Conservation (phyloP, 2,329 filamentous ascomycete species). For the Drechmeria coniospora region DNA sequence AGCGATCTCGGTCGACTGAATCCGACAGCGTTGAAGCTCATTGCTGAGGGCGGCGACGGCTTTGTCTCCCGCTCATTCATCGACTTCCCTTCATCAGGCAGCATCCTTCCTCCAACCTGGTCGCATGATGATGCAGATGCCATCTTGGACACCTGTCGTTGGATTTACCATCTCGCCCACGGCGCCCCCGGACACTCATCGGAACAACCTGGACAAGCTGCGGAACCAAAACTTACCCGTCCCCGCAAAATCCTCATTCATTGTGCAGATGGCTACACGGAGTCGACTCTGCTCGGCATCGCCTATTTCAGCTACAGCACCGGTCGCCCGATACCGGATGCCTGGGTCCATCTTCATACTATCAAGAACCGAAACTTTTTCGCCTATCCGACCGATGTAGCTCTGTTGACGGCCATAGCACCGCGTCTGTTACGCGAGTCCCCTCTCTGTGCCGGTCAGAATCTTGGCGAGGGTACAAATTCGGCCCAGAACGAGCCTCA, state of each 20-base stretch:
- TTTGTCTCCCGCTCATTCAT: constrained; percentile 17
- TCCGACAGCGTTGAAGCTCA: constrained; percentile 44
- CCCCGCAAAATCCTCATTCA: constrained; percentile 71
- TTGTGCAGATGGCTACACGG: constrained; percentile 91
- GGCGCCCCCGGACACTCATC: too few relatives aligned
- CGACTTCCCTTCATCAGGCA: constrained; percentile 94
- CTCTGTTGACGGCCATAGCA: constrained; percentile 62
- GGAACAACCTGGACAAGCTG: too few relatives aligned
- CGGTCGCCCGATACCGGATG: constrained; percentile 62
- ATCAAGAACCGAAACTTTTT: constrained; percentile 84
- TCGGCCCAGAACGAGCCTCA: constrained; percentile 46
- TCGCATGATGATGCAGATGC: constrained; percentile 71
- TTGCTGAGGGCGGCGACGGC: constrained; percentile 40
- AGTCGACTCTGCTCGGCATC: constrained; percentile 75
- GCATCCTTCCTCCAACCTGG: constrained; percentile 71
- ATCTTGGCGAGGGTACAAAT: constrained; percentile 35
- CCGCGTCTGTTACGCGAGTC: constrained; percentile 60
- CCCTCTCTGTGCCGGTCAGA: constrained; percentile 34
- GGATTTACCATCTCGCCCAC: constrained; percentile 75
- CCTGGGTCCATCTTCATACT: constrained; percentile 76
- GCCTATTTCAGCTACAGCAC: constrained; percentile 91
- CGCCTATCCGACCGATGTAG: constrained; percentile 81
- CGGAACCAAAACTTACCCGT: too few relatives aligned
- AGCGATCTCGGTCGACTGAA: constrained; percentile 72
- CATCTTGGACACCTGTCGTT: constrained; percentile 73